These are phyloP conservation scores for Alternaria solani DNA, from an alignment of 2,329 filamentous ascomycete genomes.

Conservation along the genomic window DNA sequence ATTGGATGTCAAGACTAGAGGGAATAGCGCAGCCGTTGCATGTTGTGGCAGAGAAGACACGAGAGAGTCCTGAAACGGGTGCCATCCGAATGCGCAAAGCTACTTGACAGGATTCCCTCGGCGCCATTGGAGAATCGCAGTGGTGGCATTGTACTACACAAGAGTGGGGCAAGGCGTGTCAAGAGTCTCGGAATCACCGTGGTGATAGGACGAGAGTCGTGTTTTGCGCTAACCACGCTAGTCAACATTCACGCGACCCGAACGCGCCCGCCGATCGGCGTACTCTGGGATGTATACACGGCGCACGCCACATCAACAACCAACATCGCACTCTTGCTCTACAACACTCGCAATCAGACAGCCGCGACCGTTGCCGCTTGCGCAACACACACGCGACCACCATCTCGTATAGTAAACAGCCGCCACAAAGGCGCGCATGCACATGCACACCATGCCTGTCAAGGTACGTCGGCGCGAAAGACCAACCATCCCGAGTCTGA, in stretches of 20 bases:
- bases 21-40: neutral
- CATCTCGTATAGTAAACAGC: neutral
- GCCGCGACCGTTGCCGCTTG: neutral
- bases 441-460: conserved; percentile 6
- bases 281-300: conserved; percentile 8
- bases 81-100: neutral
- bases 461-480: conserved; percentile 4
- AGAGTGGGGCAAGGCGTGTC: conserved; percentile 3
- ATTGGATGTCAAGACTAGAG: neutral
- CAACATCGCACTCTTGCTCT: neutral
- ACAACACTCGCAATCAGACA: neutral
- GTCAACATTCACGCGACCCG: conserved; percentile 17
- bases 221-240: conserved; percentile 21
- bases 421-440: neutral
- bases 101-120: neutral
- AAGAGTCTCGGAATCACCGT: neutral
- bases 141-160: neutral
- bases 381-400: neutral
- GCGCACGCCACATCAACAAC: conserved; percentile 13
- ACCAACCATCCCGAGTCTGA: neutral
- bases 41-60: neutral
- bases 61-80: neutral
- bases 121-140: neutral
- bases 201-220: conserved; percentile 15
- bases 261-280: conserved; percentile 15